Base-by-base conservation (phyloP, 352 stramenopile genomes). In the Saprolegnia parasitica region DNA sequence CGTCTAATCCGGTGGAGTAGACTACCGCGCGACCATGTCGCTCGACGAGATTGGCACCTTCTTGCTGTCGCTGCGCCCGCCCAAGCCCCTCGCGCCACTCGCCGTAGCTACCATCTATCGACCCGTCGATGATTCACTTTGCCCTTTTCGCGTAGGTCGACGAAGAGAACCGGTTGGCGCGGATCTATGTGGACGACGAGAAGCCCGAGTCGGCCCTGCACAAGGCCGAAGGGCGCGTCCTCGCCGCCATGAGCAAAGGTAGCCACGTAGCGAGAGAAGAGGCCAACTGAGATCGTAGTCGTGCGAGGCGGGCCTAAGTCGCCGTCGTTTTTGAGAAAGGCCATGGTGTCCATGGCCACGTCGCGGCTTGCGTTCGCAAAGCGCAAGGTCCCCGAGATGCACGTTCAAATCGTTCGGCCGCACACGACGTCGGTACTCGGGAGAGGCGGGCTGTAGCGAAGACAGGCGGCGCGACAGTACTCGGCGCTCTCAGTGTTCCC, bases 111-210 rank as follows among this genome's bases (percentile, higher is more conserved):
- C 24, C 56, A 0, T 15, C 56, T 5, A 35, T 32, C 20, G 37
- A 32, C 20, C 16, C n/a, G 8, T 63, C 21, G 26, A 4, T 55
- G 2, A 50, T 13, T 15, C 2, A 64, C 10, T 15, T 23, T 64
- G 18, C 35, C 11, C 16, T 47, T 15, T 47, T 15, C 6, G 35
- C 23, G 46, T 21, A 70, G 63, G 50, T n/a, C 5, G 63, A 60
- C 26, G 63, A 70, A 15, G 63, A 60, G 21, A 62, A 50, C n/a
- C 46, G 63, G 24, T 62, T 70, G 26, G 29, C 52, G 15, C 49
- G 35, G 8, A 62, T 70, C 16, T 52, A 52, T 18, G 49, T 70
- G 0, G 63, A 70, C 49, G 63, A 70, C 21, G 63, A 70, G 39
- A 61, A 58, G 26, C 63, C 63, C 20, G 63, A 70, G 23, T 63